These are phyloP conservation scores for Anisodus tanguticus DNA, from an alignment of 257 asterid species.

Conservation along the genomic window DNA sequence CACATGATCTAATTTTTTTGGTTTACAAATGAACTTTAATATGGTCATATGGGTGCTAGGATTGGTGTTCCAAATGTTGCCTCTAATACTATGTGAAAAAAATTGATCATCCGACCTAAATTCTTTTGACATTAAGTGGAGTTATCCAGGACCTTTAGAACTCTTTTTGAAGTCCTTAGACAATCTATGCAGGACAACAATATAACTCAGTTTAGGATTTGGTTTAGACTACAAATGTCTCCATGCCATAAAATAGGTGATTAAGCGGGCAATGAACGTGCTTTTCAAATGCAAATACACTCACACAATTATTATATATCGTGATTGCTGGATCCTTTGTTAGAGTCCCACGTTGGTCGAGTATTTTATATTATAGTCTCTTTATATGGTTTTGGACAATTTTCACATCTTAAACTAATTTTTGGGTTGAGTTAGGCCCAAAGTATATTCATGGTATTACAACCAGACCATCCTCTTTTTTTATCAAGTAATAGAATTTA, in stretches of 20 bases:
- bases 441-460: background rate
- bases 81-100: background rate
- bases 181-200: background rate
- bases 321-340: conserved; percentile 1
- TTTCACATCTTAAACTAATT: conserved; percentile 9
- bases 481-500: background rate
- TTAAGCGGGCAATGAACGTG: background rate
- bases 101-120: background rate
- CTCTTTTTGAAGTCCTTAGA: background rate
- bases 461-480: background rate
- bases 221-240: background rate
- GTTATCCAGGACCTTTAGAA: background rate
- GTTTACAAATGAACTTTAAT: background rate
- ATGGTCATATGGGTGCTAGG: background rate
- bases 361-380: background rate
- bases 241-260: background rate
- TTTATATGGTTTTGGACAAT: background rate
- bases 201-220: background rate
- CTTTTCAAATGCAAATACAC: background rate
- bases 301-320: background rate
- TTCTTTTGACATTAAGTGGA: background rate
- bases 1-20: too few species aligned
- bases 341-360: conserved; percentile 15
- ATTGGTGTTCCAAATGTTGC: background rate
- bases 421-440: background rate